Evolutionary conservation across 495 filamentous ascomycete genomes (phyloP).

Genomic region (Daldinia vernicosa): DNA sequence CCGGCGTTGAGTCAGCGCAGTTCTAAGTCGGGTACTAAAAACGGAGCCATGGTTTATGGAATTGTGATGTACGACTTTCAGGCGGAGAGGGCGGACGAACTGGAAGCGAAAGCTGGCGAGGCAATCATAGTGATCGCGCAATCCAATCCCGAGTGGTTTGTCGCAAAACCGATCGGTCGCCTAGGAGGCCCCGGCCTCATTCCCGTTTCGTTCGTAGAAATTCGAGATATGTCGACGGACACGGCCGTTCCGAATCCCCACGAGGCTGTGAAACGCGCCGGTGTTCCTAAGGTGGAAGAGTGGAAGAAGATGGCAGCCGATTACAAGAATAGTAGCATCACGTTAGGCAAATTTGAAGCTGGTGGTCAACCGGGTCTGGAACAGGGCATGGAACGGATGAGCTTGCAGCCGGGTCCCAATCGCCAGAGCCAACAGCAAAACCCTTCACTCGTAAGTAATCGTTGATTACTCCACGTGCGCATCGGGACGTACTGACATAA

Average conservation of each 20-base stretch:
- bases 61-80: constrained; percentile 97
- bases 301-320: constrained; percentile 99
- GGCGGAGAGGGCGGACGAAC: constrained; percentile 91
- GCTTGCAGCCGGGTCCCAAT: constrained; percentile 61
- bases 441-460: constrained; percentile 52
- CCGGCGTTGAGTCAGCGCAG: constrained; percentile 58
- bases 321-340: constrained; percentile 99
- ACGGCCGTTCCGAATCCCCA: constrained; percentile 82
- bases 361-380: constrained; percentile 61
- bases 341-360: constrained; percentile 86
- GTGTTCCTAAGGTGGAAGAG: constrained; percentile 96
- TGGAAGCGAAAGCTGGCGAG: constrained; percentile 94
- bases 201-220: constrained; percentile 96
- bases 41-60: constrained; percentile 92
- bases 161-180: constrained; percentile 96
- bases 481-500: constrained; percentile 26
- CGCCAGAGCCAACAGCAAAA: constrained; percentile 57
- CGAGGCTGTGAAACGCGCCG: constrained; percentile 86
- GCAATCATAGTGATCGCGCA: constrained; percentile 98
- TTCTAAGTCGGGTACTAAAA: constrained; percentile 66
- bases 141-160: constrained; percentile 99
- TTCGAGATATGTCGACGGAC: constrained; percentile 90
- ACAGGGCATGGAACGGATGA: constrained; percentile 83
- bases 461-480: constrained; percentile 8
- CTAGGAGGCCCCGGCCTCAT: constrained; percentile 94